A percentile compares a stretch with the other conserved stretches of the same genome.
These are phyloP conservation scores for Colletotrichum lentis DNA, from an alignment of 2,329 filamentous ascomycete species.

Conservation along the genomic window DNA sequence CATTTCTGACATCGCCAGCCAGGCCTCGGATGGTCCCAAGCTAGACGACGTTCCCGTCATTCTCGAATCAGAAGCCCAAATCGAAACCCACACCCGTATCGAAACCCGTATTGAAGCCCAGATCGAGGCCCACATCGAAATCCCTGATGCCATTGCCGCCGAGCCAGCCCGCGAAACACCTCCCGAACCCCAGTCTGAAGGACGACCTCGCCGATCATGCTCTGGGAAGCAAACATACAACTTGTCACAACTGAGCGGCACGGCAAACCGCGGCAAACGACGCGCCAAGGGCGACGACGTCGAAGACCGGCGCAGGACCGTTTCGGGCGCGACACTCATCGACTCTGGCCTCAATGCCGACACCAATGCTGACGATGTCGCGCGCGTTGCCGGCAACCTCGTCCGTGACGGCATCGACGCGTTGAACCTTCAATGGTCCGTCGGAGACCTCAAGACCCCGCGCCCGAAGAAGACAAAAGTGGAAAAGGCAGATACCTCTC, in stretches of 20 bases:
- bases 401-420: conserved; percentile 56
- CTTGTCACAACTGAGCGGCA: conserved; percentile 68
- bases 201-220: conserved; percentile 64
- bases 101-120: conserved; percentile 28
- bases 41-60: conserved; percentile 43
- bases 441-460: conserved; percentile 49
- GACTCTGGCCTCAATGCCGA: conserved; percentile 36
- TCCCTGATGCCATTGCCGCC: conserved; percentile 12
- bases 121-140: conserved; percentile 33
- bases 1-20: conserved; percentile 68
- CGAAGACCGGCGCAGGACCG: conserved; percentile 55
- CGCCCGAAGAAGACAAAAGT: conserved; percentile 47
- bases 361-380: conserved; percentile 34
- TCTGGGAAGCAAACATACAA: conserved; percentile 72
- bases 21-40: conserved; percentile 57
- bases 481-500: conserved; percentile 47
- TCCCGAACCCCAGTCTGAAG: conserved; percentile 44
- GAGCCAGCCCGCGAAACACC: conserved; percentile 25
- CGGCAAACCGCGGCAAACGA: conserved; percentile 66
- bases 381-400: conserved; percentile 40
- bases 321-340: conserved; percentile 52
- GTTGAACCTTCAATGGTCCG: conserved; percentile 56
- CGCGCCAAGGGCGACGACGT: conserved; percentile 61
- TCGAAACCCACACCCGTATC: conserved; percentile 17
- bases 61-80: conserved; percentile 33